Percentiles rank a stretch among this genome's conserved stretches.
phyloP scores from a whole-genome alignment of 1,284 basidiomycete species.

The Rhodotorula sp. region DNA sequence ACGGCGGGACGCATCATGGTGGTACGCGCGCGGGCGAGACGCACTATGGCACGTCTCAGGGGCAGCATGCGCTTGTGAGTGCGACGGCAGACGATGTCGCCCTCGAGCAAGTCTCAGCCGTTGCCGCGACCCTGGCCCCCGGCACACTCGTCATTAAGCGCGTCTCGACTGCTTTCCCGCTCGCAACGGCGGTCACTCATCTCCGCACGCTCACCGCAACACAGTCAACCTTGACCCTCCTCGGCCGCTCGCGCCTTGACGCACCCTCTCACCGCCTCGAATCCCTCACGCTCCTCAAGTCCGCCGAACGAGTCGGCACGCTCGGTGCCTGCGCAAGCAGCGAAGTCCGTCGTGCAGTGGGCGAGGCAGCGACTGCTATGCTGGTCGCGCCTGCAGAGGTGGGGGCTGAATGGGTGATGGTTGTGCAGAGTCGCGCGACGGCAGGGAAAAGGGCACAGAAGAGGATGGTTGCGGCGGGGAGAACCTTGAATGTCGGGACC shows the following conservation, averaged over 20 bases:
- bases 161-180: slow-evolving; percentile 38
- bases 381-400: neutral
- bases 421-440: slow-evolving; percentile 14
- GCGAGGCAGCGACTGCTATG: slow-evolving; percentile 5
- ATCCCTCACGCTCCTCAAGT: slow-evolving; percentile 1
- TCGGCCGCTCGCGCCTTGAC: slow-evolving; percentile 65
- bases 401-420: neutral
- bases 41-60: slow-evolving; percentile 57
- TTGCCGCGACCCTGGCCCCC: slow-evolving; percentile 1
- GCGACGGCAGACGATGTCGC: slow-evolving; percentile 68
- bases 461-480: slow-evolving; percentile 3
- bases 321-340: neutral
- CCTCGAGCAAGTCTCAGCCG: slow-evolving; percentile 29
- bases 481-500: neutral
- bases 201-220: slow-evolving; percentile 54
- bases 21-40: slow-evolving; percentile 52
- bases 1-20: slow-evolving; percentile 15
- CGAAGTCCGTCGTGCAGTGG: slow-evolving; percentile 8
- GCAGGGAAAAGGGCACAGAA: slow-evolving; percentile 9
- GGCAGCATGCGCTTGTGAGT: slow-evolving; percentile 52
- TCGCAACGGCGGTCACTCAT: slow-evolving; percentile 61
- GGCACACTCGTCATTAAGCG: slow-evolving; percentile 30
- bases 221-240: slow-evolving; percentile 57
- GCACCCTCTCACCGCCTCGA: slow-evolving; percentile 58
- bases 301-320: neutral